These are phyloP conservation scores for Colletotrichum liriopes DNA, from an alignment of 2,329 filamentous ascomycete genomes.

Conservation along the genomic window DNA sequence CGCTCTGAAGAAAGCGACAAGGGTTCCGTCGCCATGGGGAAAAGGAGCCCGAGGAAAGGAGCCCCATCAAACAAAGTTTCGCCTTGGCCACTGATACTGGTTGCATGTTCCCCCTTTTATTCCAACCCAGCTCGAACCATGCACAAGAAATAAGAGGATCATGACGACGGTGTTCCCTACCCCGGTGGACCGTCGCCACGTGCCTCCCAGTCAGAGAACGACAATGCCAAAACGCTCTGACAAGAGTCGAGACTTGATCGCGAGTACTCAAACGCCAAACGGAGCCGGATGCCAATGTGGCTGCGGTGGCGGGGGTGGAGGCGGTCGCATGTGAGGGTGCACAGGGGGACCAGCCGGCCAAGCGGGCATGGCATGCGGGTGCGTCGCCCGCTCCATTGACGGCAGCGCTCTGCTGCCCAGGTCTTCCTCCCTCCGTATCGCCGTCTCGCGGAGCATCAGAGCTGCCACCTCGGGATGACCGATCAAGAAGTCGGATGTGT, in stretches of 20 bases:
- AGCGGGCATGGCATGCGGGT: constrained; percentile 19
- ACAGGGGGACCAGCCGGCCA: constrained; percentile 32
- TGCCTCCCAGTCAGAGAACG: background rate
- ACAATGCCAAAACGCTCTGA: background rate
- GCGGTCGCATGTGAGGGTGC: constrained; percentile 37
- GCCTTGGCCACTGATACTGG: constrained; percentile 7
- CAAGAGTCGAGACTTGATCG: background rate
- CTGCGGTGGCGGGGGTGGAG: constrained; percentile 36
- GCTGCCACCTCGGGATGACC: constrained; percentile 62
- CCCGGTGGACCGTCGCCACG: background rate
- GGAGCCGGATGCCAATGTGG: constrained; percentile 35
- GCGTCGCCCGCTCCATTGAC: constrained; percentile 57
- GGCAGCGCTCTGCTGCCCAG: constrained; percentile 55
- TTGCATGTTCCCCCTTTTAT: background rate
- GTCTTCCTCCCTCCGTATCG: constrained; percentile 59
- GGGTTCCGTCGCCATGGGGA: background rate
- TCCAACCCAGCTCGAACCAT: background rate
- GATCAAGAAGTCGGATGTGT: constrained; percentile 60
- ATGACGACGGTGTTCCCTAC: background rate
- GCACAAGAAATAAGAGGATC: background rate
- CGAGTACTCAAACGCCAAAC: constrained; percentile 12
- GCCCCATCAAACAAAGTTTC: constrained; percentile 30
- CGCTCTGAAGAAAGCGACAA: background rate
- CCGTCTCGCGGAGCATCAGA: constrained; percentile 65
- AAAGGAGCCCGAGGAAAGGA: background rate